These are phyloP conservation scores for Exophiala viscosa DNA, from an alignment of 2,329 filamentous ascomycete species.

Conservation along the genomic window DNA sequence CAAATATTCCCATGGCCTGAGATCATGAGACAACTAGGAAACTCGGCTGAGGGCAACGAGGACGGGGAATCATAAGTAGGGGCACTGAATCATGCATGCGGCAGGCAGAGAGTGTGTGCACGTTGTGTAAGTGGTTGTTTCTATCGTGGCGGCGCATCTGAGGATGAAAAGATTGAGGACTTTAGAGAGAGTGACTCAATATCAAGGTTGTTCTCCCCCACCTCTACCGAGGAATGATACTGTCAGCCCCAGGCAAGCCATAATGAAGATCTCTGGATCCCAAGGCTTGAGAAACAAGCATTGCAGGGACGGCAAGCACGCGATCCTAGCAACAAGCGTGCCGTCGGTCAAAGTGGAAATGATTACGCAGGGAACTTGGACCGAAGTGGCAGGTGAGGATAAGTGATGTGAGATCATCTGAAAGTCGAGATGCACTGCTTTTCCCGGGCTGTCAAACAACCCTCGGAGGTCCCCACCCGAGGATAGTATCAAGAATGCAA, in stretches of 20 bases:
- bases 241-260: not conserved
- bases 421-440: not conserved
- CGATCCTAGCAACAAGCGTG: not conserved
- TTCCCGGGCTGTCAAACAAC: not conserved
- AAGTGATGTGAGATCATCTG: not conserved
- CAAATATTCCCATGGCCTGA: constrained; percentile 11
- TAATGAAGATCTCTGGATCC: too few relatives aligned
- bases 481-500: too few relatives aligned
- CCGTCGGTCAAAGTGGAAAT: too few relatives aligned
- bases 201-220: not conserved
- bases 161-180: not conserved
- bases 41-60: not conserved
- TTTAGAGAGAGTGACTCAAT: not conserved
- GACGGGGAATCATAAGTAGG: too few relatives aligned
- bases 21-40: not conserved
- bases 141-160: too few relatives aligned
- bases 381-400: constrained; percentile 6
- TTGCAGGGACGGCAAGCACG: not conserved
- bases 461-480: too few relatives aligned
- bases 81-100: too few relatives aligned
- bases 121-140: not conserved
- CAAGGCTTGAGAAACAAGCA: too few relatives aligned
- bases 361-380: not conserved
- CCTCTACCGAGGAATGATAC: not conserved
- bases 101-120: not conserved